Conservation (phyloP, 768 basidiomycete genomes). For the Mycena sanguinolenta region DNA sequence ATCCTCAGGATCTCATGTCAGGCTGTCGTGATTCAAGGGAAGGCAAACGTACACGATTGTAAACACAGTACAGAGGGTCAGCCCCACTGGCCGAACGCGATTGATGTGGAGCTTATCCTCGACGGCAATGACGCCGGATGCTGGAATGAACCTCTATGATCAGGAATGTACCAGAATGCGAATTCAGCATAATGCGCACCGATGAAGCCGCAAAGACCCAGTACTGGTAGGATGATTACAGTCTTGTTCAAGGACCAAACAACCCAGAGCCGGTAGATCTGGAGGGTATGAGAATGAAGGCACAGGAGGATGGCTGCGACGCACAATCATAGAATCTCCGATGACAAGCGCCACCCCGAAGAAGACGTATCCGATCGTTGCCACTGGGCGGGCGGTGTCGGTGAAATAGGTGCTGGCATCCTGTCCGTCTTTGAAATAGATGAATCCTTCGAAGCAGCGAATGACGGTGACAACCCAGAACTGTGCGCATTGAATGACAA, state of each 20-base stretch:
- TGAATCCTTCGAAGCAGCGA: conserved; percentile 6
- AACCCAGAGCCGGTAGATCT: conserved; percentile 20
- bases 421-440: conserved; percentile 9
- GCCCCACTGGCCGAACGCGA: background rate
- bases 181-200: conserved; percentile 1
- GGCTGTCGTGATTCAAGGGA: conserved; percentile 1
- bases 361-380: background rate
- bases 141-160: background rate
- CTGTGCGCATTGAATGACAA: background rate
- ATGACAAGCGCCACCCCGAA: conserved; percentile 1
- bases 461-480: conserved; percentile 1
- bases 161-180: background rate
- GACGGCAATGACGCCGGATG: conserved; percentile 3
- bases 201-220: conserved; percentile 8
- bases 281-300: background rate
- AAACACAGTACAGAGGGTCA: conserved; percentile 7
- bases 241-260: conserved; percentile 16
- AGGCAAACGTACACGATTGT: conserved; percentile 10
- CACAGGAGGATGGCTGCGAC: background rate
- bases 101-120: background rate
- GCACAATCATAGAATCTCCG: conserved; percentile 16
- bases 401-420: background rate
- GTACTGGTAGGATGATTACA: conserved; percentile 3
- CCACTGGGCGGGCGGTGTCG: background rate
- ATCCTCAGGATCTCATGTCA: background rate